Percentiles rank a stretch among this genome's conserved stretches.
Conservation (phyloP, 2,329 filamentous ascomycete genomes). For the Talaromyces atroroseus region DNA sequence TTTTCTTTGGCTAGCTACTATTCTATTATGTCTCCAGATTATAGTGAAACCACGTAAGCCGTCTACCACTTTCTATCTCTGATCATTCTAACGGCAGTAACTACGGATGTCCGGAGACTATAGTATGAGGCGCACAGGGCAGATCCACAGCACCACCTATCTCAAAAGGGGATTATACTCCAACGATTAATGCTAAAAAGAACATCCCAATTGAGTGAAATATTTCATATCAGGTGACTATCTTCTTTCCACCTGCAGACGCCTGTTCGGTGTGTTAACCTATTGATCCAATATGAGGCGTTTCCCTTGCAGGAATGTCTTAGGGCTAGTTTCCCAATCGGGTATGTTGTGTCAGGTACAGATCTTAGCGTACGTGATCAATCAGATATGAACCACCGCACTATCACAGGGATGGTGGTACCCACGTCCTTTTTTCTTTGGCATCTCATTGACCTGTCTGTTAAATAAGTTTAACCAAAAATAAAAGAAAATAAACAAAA, state of each 20-base stretch:
- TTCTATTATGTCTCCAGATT: too few species aligned
- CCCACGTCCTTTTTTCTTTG: neutral
- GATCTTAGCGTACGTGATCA: slow-evolving; percentile 1
- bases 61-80: too few species aligned
- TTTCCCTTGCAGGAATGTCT: slow-evolving; percentile 7
- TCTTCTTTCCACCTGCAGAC: neutral
- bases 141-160: neutral
- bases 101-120: too few species aligned
- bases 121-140: too few species aligned
- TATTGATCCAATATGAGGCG: neutral
- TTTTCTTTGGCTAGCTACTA: too few species aligned
- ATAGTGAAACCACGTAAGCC: too few species aligned
- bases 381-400: neutral
- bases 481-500: too few species aligned
- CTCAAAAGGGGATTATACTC: neutral
- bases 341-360: neutral
- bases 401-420: neutral
- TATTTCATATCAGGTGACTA: neutral
- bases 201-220: neutral
- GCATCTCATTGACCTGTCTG: neutral
- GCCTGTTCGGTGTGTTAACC: neutral
- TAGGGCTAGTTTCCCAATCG: slow-evolving; percentile 6
- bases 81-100: too few species aligned
- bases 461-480: too few species aligned
- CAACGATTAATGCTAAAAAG: neutral